phyloP scores from a whole-genome alignment of 2,329 filamentous ascomycete genomes.

The Trichoderma koningiopsis region DNA sequence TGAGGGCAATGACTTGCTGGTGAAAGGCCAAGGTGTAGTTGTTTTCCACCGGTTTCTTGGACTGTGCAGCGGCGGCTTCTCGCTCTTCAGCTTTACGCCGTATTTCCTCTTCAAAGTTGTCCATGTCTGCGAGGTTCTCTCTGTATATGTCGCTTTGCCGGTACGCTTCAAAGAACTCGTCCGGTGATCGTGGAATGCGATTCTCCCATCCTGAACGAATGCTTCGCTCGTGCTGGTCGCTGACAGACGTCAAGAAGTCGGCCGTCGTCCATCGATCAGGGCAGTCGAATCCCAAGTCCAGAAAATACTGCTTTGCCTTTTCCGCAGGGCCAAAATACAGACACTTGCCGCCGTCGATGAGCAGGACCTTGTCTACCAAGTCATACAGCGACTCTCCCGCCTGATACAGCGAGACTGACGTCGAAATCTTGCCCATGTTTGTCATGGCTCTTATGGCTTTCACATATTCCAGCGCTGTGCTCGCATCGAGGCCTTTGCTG shows the following conservation, averaged over 20 bases:
- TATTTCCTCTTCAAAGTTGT: conserved; percentile 64
- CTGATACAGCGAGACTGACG: conserved; percentile 71
- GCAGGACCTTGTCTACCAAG: conserved; percentile 73
- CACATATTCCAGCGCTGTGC: conserved; percentile 72
- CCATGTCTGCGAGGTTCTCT: conserved; percentile 61
- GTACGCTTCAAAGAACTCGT: conserved; percentile 69
- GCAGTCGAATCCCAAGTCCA: conserved; percentile 71
- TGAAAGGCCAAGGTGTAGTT: conserved; percentile 76
- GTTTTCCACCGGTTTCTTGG: conserved; percentile 66
- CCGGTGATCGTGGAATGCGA: conserved; percentile 67
- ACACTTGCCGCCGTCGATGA: conserved; percentile 72
- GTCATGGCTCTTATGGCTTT: conserved; percentile 65
- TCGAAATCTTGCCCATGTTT: conserved; percentile 70
- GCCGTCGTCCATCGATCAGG: conserved; percentile 70
- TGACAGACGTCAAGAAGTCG: conserved; percentile 79
- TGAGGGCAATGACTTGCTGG: conserved; percentile 70
- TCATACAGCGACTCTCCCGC: conserved; percentile 67
- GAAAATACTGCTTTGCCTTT: conserved; percentile 68
- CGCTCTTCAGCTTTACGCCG: conserved; percentile 49
- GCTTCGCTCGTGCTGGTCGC: conserved; percentile 69
- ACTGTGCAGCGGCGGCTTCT: conserved; percentile 57
- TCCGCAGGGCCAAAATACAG: conserved; percentile 69
- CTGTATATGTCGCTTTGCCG: conserved; percentile 63
- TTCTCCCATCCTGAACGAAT: conserved; percentile 67
- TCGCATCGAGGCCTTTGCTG: conserved; percentile 71